Base-by-base conservation (phyloP, 2,329 filamentous ascomycete genomes). In the Mycocentrospora acerina region DNA sequence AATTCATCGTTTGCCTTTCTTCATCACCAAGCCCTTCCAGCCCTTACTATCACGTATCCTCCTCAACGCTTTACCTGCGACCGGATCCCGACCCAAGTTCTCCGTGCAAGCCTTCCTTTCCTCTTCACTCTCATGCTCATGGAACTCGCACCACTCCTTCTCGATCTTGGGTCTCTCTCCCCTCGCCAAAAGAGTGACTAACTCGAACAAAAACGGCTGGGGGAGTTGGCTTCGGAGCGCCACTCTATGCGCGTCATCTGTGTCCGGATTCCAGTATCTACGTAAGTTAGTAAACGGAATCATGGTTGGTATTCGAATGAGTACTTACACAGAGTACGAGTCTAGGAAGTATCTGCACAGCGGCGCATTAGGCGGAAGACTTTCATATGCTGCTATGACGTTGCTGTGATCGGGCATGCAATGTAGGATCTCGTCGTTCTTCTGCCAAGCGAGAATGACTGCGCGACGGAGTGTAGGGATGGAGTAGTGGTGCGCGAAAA, bases 341-440 rank as follows among this genome's bases (percentile, higher is more conserved):
- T 66, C 61, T 11, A 66, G 51, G 37, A 66, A 66, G 49, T 64
- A 64, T 17, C 54, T 47, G 39, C 62, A 66, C 2, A 64, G 46
- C 5, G 59, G 52, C 4, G 62, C 54, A 29, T 58, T 54, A 7
- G 59, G 49, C 1, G 62, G 60, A 2, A 66, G 49, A 24, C 41
- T 50, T 15, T 62, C 55, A 35, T 66, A 66, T 3, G 61, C 62
- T 0, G 59, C 50, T 33, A 64, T 66, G 41, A 66, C 62, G 13
- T 66, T 66, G 51, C 60, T 59, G 39, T 66, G 62, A 26, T 66
- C 61, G 3, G 62, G 62, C 60, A 66, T 66, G 8, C 59, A 61
- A 35, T 66, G 62, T 4, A 66, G 34, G 4, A 64, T 59, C 35
- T 66, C 62, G 24, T 66, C 62, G 33, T 66, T 66, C 11, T 51